phyloP scores from a whole-genome alignment of 345 rosid species.

The Salix viminalis region DNA sequence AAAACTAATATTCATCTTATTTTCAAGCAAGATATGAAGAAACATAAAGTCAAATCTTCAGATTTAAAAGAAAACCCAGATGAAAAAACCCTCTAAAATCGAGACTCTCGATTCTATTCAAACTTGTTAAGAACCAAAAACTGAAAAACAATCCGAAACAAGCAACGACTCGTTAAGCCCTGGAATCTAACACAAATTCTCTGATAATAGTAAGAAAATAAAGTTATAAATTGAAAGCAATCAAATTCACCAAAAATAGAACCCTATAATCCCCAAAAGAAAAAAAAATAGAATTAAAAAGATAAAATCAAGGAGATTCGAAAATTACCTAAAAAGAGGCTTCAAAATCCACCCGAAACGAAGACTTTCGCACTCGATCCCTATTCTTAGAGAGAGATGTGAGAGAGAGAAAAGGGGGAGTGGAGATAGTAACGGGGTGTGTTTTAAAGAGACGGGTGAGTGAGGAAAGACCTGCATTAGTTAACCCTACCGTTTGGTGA shows the following conservation, averaged over 20 bases:
- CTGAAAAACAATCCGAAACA: not conserved
- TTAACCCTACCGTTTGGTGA: conserved; percentile 17
- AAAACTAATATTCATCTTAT: not conserved
- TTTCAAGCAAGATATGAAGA: not conserved
- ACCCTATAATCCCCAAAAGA: conserved; percentile 10
- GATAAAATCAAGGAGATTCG: conserved; percentile 5
- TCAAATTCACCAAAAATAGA: conserved; percentile 18
- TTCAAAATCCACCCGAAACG: conserved; percentile 33
- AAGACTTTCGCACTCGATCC: conserved; percentile 33
- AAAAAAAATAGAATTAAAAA: not conserved
- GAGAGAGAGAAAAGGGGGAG: conserved; percentile 13
- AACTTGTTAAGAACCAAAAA: not conserved
- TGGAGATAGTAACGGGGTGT: conserved; percentile 21
- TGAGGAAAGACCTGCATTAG: conserved; percentile 16
- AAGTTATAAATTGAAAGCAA: conserved; percentile 29
- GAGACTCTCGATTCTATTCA: not conserved
- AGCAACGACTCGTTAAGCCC: conserved; percentile 14
- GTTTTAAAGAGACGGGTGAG: conserved; percentile 39
- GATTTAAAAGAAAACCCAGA: not conserved
- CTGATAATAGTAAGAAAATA: not conserved
- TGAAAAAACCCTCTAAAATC: not conserved
- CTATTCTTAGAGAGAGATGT: conserved; percentile 20
- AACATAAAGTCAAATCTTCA: not conserved
- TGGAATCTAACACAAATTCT: conserved; percentile 16
- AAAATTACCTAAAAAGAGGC: conserved; percentile 35